Percentiles rank a stretch among this genome's conserved stretches.
These are phyloP conservation scores for Senna tora DNA, from an alignment of 306 rosid genomes.

Conservation along the genomic window DNA sequence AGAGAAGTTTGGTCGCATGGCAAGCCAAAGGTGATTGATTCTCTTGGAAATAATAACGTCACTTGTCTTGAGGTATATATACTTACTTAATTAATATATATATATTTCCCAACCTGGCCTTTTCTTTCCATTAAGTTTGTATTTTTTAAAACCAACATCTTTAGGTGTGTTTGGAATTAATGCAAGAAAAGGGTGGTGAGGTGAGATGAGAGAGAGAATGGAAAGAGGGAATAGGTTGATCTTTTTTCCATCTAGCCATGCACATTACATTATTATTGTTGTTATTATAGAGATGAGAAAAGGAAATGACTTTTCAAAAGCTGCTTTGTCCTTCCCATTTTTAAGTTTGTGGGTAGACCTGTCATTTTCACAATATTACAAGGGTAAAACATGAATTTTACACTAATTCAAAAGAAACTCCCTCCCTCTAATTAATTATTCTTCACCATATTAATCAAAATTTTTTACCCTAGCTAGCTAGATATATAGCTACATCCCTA, in stretches of 20 bases:
- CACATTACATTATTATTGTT: slow-evolving; percentile 44
- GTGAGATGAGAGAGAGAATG: no score
- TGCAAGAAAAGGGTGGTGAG: slow-evolving; percentile 48
- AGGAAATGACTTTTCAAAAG: slow-evolving; percentile 58
- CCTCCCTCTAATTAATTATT: slow-evolving; percentile 32
- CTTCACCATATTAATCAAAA: slow-evolving; percentile 35
- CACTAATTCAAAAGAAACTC: slow-evolving; percentile 16
- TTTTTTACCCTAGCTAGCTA: slow-evolving; percentile 22
- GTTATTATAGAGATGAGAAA: slow-evolving; percentile 47
- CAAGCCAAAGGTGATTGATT: slow-evolving; percentile 63
- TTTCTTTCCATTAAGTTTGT: slow-evolving; percentile 15
- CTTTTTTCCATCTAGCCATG: slow-evolving; percentile 58
- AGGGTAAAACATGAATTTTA: neutral
- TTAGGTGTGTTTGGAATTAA: slow-evolving; percentile 43
- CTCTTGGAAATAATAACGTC: slow-evolving; percentile 50
- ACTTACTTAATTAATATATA: no score
- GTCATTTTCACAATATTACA: slow-evolving; percentile 54
- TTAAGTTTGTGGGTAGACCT: slow-evolving; percentile 47
- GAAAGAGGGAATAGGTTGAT: slow-evolving; percentile 50
- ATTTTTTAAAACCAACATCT: slow-evolving; percentile 32
- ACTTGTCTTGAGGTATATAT: slow-evolving; percentile 65
- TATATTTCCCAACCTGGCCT: slow-evolving; percentile 36
- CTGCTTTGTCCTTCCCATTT: slow-evolving; percentile 58
- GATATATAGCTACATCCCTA: no score
- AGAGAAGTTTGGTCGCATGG: slow-evolving; percentile 96